phyloP scores from a whole-genome alignment of 2,329 filamentous ascomycete species.

The Polychaeton citri region DNA sequence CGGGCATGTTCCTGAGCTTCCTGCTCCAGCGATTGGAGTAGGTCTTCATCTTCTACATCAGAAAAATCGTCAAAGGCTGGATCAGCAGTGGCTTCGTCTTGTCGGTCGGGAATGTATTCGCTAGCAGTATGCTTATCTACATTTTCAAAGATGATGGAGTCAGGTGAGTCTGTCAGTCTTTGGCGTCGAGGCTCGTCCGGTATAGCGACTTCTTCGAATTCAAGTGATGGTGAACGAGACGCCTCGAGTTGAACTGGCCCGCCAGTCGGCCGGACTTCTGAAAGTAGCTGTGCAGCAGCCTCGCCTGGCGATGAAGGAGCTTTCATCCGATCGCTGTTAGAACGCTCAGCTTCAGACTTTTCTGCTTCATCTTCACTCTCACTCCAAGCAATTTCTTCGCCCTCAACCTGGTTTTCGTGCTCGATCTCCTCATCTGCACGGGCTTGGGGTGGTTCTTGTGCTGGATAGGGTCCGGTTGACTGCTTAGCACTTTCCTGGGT shows the following conservation, averaged over 20 bases:
- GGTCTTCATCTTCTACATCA: constrained; percentile 83
- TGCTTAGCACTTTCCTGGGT: constrained; percentile 1
- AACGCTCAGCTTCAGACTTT: background rate
- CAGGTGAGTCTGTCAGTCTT: constrained; percentile 1
- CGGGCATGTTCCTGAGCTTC: constrained; percentile 91
- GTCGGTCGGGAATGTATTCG: background rate
- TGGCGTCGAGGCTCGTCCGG: constrained; percentile 8
- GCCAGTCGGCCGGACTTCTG: constrained; percentile 5
- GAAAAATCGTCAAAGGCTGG: constrained; percentile 41
- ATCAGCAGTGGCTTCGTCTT: constrained; percentile 20
- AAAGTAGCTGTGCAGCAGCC: background rate
- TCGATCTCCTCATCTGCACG: background rate
- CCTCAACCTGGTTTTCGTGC: constrained; percentile 2
- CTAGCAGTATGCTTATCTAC: too few relatives aligned
- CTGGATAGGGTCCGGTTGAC: background rate
- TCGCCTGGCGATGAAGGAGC: background rate
- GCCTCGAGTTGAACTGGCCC: constrained; percentile 8
- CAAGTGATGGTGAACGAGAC: constrained; percentile 30
- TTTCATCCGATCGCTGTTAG: background rate
- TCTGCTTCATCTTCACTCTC: constrained; percentile 34
- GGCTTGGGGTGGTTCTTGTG: background rate
- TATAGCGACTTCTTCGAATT: constrained; percentile 38
- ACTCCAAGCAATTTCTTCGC: constrained; percentile 36
- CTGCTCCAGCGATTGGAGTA: constrained; percentile 70
- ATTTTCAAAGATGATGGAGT: constrained; percentile 12